Evolutionary conservation across 306 rosid species (phyloP).

Genomic region (Abrus precatorius): DNA sequence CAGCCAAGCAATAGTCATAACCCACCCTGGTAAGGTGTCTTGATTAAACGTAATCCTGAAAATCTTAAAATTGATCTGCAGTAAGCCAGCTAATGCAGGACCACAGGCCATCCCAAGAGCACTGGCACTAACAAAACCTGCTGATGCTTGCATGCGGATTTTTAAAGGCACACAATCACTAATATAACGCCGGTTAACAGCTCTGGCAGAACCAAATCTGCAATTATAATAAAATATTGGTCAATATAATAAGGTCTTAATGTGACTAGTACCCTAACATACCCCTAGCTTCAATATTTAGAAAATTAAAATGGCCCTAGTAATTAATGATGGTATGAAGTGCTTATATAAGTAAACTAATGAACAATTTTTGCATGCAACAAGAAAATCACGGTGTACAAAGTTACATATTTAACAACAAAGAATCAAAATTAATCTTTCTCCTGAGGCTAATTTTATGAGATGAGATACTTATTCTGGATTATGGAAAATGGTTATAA

Average conservation of each 20-base stretch:
- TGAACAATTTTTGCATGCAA: conserved; percentile 9
- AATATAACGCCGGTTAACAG: conserved; percentile 91
- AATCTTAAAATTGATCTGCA: conserved; percentile 80
- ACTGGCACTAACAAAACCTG: conserved; percentile 93
- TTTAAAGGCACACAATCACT: conserved; percentile 90
- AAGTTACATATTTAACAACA: not conserved
- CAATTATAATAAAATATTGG: conserved; percentile 39
- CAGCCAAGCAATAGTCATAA: conserved; percentile 87
- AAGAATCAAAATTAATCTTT: conserved; percentile 13
- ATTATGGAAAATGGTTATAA: not conserved
- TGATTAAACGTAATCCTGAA: conserved; percentile 78
- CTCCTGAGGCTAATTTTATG: not conserved
- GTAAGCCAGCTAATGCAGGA: conserved; percentile 89
- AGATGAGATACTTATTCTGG: not conserved
- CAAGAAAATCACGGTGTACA: not conserved
- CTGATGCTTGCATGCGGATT: conserved; percentile 92
- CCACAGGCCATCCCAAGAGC: conserved; percentile 99
- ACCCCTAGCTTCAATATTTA: conserved; percentile 19
- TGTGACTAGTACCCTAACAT: conserved; percentile 13
- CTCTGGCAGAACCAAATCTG: conserved; percentile 96
- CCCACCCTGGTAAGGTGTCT: conserved; percentile 92
- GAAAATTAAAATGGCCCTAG: not conserved
- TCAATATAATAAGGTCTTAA: conserved; percentile 5
- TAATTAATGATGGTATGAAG: conserved; percentile 27
- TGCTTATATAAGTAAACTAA: conserved; percentile 9